Percentiles rank a stretch among this genome's conserved stretches.
Conservation (phyloP, 169 alveolate genomes). For the Cyclospora cayetanensis region DNA sequence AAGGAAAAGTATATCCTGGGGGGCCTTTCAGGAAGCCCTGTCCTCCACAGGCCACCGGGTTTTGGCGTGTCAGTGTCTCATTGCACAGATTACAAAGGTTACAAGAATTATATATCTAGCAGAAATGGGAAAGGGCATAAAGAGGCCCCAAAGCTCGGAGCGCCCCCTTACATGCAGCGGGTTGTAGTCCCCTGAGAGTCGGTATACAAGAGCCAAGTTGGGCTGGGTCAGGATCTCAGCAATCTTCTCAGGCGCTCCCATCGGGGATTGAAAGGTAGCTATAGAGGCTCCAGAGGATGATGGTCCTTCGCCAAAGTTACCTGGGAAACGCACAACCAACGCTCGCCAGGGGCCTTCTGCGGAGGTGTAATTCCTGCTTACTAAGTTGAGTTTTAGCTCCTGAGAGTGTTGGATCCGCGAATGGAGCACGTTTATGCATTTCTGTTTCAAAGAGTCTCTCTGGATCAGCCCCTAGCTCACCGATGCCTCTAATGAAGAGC, state of each 20-base stretch:
- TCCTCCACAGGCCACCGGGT: too few species aligned
- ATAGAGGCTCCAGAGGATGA: constrained; percentile 65
- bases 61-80: too few species aligned
- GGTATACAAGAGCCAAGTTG: constrained; percentile 83
- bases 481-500: constrained; percentile 71
- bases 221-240: constrained; percentile 75
- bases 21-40: too few species aligned
- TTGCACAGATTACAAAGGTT: background rate
- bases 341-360: too few species aligned
- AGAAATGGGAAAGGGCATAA: background rate
- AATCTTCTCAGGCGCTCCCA: constrained; percentile 78
- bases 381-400: too few species aligned
- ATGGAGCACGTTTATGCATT: too few species aligned
- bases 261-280: constrained; percentile 75
- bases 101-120: background rate
- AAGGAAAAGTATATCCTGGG: background rate
- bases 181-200: constrained; percentile 86
- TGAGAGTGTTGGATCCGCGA: too few species aligned
- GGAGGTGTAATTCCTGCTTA: too few species aligned
- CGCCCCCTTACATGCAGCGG: constrained; percentile 82
- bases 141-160: background rate
- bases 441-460: too few species aligned
- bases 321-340: too few species aligned
- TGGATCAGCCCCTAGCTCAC: constrained; percentile 42
- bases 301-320: constrained; percentile 84